Evolutionary conservation across 2,329 filamentous ascomycete genomes (phyloP).

Genomic region (Apiospora hydei): DNA sequence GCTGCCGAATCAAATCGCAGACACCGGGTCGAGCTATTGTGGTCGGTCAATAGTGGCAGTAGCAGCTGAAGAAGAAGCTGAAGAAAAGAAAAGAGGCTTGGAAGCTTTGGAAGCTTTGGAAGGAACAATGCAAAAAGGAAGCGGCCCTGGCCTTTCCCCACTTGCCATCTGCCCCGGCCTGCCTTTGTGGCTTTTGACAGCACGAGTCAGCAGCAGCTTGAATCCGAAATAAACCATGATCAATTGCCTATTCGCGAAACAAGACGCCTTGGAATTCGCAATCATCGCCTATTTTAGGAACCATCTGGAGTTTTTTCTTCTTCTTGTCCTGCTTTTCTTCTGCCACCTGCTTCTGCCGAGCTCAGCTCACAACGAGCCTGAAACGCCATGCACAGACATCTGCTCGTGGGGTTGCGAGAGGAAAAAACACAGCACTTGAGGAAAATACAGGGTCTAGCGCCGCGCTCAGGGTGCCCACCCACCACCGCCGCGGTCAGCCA

Average conservation of each 20-base stretch:
- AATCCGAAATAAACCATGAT: neutral
- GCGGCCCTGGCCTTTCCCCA: neutral
- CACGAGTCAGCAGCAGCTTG: neutral
- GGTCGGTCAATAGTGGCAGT: neutral
- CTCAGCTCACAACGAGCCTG: conserved; percentile 1
- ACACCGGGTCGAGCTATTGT: neutral
- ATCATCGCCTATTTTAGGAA: neutral
- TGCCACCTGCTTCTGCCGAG: neutral
- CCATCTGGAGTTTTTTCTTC: neutral
- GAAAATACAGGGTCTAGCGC: neutral
- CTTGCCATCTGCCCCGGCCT: neutral
- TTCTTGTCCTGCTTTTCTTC: neutral
- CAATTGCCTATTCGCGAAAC: neutral
- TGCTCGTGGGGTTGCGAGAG: neutral
- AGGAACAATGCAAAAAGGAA: conserved; percentile 1
- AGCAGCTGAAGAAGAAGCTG: neutral
- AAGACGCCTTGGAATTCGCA: neutral
- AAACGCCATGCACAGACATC: conserved; percentile 14
- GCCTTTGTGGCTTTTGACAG: neutral
- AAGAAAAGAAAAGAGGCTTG: neutral
- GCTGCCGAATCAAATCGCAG: neutral
- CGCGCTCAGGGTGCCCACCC: neutral
- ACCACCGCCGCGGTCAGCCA: neutral
- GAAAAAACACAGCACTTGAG: neutral
- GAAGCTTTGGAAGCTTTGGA: conserved; percentile 10